These are phyloP conservation scores for Moesziomyces sp. DNA, from an alignment of 1,284 basidiomycete species.

Conservation along the genomic window DNA sequence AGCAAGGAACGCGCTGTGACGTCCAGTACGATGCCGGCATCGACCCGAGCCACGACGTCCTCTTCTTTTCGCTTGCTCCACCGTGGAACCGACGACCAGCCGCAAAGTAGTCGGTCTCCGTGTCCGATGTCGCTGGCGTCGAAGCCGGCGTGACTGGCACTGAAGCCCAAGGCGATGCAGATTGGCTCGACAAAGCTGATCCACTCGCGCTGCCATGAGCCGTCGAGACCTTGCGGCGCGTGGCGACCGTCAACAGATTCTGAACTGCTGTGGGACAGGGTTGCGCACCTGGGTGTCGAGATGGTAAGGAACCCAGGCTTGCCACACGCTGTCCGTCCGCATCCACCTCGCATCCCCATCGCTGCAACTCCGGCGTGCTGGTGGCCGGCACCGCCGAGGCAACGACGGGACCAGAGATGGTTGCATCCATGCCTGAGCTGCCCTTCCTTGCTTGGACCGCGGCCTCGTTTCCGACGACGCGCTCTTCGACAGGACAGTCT, in stretches of 20 bases:
- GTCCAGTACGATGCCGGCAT: constrained; percentile 20
- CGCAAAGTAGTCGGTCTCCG: constrained; percentile 8
- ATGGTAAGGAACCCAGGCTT: constrained; percentile 41
- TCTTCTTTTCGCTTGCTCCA: constrained; percentile 17
- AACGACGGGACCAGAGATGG: constrained; percentile 3
- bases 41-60: constrained; percentile 24
- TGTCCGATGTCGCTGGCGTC: constrained; percentile 18
- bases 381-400: constrained; percentile 18
- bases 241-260: constrained; percentile 5
- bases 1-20: not conserved
- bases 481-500: constrained; percentile 43
- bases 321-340: constrained; percentile 22
- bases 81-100: not conserved
- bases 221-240: not conserved
- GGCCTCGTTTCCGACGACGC: constrained; percentile 2
- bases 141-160: constrained; percentile 10
- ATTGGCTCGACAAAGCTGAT: constrained; percentile 9
- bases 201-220: constrained; percentile 1
- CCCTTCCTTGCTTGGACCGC: constrained; percentile 28
- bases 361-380: constrained; percentile 3
- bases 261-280: constrained; percentile 6
- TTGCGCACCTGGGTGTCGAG: constrained; percentile 34
- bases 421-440: constrained; percentile 19
- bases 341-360: constrained; percentile 14
- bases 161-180: constrained; percentile 20